Evolutionary conservation across 2,329 filamentous ascomycete genomes (phyloP).

Genomic region (Phaeomoniella chlamydospora): DNA sequence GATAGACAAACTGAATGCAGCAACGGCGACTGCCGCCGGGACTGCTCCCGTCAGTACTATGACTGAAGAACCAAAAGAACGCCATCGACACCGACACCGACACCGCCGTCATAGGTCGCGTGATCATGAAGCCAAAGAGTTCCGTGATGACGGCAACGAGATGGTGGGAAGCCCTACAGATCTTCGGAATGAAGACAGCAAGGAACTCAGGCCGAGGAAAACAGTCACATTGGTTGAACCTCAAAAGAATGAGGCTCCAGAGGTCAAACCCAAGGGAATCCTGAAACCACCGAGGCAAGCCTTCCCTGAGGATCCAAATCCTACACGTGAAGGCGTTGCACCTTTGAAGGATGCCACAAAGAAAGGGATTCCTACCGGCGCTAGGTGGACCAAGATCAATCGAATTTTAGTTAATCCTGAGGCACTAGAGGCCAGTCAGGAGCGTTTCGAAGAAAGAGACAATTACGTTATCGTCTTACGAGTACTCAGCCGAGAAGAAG

Average conservation of each 20-base stretch:
- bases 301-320: constrained; percentile 76
- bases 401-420: constrained; percentile 77
- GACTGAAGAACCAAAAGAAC: not conserved
- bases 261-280: constrained; percentile 62
- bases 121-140: not conserved
- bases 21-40: not conserved
- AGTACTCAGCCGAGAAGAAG: constrained; percentile 75
- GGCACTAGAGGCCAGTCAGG: constrained; percentile 69
- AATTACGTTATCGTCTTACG: constrained; percentile 85
- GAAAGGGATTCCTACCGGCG: constrained; percentile 60
- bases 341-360: constrained; percentile 80
- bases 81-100: constrained; percentile 1
- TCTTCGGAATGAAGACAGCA: not conserved
- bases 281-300: constrained; percentile 63
- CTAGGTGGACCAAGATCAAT: constrained; percentile 85
- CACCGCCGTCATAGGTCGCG: constrained; percentile 5
- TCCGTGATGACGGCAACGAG: not conserved
- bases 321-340: constrained; percentile 76
- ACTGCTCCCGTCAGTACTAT: not conserved
- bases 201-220: not conserved
- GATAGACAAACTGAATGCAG: not conserved
- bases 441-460: constrained; percentile 74
- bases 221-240: constrained; percentile 60
- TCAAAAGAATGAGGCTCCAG: constrained; percentile 48
- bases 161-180: not conserved